A percentile compares a stretch with the other conserved stretches of the same genome.
These are phyloP conservation scores for Chrysosporium queenslandicum DNA, from an alignment of 2,329 filamentous ascomycete species.

Conservation along the genomic window DNA sequence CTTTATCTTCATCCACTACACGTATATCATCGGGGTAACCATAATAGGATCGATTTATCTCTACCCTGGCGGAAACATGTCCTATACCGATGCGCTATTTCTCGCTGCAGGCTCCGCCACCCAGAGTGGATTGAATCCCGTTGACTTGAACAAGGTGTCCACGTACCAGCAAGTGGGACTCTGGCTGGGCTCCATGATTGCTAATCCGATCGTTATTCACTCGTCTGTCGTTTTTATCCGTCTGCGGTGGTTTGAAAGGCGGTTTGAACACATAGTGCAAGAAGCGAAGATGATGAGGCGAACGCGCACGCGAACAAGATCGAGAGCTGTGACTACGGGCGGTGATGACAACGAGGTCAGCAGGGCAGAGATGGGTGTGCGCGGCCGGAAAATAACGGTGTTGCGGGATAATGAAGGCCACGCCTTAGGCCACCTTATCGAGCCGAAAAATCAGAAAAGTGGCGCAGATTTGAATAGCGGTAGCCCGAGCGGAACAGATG, in stretches of 20 bases:
- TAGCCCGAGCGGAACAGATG: not conserved
- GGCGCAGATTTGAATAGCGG: conserved; percentile 23
- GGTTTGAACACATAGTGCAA: conserved; percentile 72
- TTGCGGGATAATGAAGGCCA: conserved; percentile 28
- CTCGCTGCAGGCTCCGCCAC: conserved; percentile 78
- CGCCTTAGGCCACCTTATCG: conserved; percentile 18
- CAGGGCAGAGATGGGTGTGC: conserved; percentile 32
- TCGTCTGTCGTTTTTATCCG: conserved; percentile 82
- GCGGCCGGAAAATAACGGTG: conserved; percentile 31
- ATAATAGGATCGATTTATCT: conserved; percentile 69
- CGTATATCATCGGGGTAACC: conserved; percentile 66
- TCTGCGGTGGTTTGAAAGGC: conserved; percentile 96
- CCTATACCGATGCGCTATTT: conserved; percentile 81
- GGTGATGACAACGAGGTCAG: conserved; percentile 28
- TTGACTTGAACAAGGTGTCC: conserved; percentile 54
- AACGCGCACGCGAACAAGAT: conserved; percentile 42
- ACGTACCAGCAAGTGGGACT: conserved; percentile 66
- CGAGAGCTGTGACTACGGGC: conserved; percentile 37
- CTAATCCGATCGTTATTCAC: conserved; percentile 77
- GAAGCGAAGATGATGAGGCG: conserved; percentile 60
- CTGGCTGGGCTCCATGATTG: conserved; percentile 60
- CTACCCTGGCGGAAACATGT: conserved; percentile 53
- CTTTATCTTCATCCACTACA: conserved; percentile 46
- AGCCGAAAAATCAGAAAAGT: conserved; percentile 21
- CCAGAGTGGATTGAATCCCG: conserved; percentile 83